phyloP scores from a whole-genome alignment of 2,329 filamentous ascomycete species.

The Dothistroma pini region DNA sequence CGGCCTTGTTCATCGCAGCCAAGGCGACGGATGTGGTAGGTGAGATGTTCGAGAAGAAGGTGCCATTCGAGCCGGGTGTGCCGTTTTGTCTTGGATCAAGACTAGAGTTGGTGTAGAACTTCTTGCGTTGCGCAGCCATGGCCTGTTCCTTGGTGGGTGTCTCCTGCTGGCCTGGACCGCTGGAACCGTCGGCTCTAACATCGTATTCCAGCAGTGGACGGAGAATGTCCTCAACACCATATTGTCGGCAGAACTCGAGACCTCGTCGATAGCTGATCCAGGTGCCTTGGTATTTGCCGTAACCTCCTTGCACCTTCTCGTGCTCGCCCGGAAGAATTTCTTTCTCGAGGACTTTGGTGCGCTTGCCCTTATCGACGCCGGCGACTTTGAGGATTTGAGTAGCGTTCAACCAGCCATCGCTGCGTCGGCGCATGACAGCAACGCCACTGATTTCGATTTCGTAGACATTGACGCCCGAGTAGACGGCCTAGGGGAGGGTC shows the following conservation, averaged over 20 bases:
- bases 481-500: conserved; percentile 62
- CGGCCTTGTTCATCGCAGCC: conserved; percentile 88
- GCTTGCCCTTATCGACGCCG: conserved; percentile 94
- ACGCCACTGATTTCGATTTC: conserved; percentile 96
- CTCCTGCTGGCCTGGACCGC: conserved; percentile 73
- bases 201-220: conserved; percentile 75
- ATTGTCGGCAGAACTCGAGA: conserved; percentile 81
- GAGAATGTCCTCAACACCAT: conserved; percentile 71
- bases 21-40: conserved; percentile 89
- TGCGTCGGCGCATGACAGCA: conserved; percentile 91
- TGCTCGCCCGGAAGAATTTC: conserved; percentile 95
- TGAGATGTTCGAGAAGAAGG: conserved; percentile 97
- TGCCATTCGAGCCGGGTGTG: conserved; percentile 59
- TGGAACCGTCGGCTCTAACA: conserved; percentile 68
- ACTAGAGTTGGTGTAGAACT: conserved; percentile 73
- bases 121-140: conserved; percentile 87
- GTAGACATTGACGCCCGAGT: conserved; percentile 94
- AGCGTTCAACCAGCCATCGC: conserved; percentile 95
- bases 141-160: conserved; percentile 98
- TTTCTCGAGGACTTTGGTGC: conserved; percentile 96
- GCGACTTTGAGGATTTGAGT: conserved; percentile 98
- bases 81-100: conserved; percentile 55
- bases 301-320: conserved; percentile 97
- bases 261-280: conserved; percentile 96
- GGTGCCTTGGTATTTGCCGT: conserved; percentile 98